Evolutionary conservation across 208 protist genomes (phyloP), one percentile per base, ranked within the genome.

Genomic region (Leptomonas seymouri): DNA sequence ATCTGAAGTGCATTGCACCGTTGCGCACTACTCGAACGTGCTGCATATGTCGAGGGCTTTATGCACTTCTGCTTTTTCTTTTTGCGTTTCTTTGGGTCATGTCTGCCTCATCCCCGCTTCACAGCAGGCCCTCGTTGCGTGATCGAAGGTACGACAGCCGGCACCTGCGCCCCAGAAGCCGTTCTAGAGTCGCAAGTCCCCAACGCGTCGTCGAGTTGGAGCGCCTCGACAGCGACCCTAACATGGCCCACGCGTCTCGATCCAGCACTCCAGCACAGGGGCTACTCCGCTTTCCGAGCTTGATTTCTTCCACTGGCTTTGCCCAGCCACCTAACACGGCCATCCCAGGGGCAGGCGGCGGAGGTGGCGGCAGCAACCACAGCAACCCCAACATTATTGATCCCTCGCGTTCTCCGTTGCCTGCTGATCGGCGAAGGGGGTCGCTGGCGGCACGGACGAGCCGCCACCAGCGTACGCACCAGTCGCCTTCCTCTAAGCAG

Each of bases 241-340:
- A 55, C 60, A 44, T 4, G 12, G 44, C 12, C 20, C 3, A 18
- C 14, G 18, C 27, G 3, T 0, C 45, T 3, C 9, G 46, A 2
- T 23, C 31, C 16, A 44, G 46, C 16, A 49, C 30, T 4, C 60
- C 46, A 12, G 28, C 30, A 1, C 60, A n/a, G 6, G 46, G 4
- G 28, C 3, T 27, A 0, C 45, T 65, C 5, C 60, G 41, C 21
- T 27, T 55, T 11, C 18, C 60, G 3, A 55, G 30, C 20, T n/a
- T 55, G 5, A 45, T 65, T 21, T 9, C 44, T 3, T 18, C 60
- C 16, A 55, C 28, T 46, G 21, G 60, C n/a, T 65, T 65, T 55
- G 60, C 60, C 14, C 44, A 44, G 18, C 60, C 60, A 11, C 41
- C 60, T n/a, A 55, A 55, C 46, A 28, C 46, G n/a, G 31, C 55